Evolutionary conservation across 164 flowering plant species (phyloP), one percentile per base, ranked within the genome.

Genomic region (Nymphaea thermarum): DNA sequence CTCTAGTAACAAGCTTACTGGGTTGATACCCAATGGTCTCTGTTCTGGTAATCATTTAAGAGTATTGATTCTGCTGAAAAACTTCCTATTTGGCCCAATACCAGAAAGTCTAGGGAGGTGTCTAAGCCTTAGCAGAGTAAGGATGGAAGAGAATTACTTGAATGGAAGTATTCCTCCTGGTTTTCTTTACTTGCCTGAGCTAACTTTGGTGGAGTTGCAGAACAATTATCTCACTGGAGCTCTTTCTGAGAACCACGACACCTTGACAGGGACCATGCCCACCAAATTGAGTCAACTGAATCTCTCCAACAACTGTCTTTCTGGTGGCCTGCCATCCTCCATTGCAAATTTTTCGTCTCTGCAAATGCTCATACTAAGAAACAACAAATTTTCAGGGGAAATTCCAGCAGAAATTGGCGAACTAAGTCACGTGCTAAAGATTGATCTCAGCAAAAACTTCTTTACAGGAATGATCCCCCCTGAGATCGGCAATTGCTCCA

Each of bases 1-100:
- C 75, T 95, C 99, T 4, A 81, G 97, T 5, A 92, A 92, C 70
- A 92, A 89, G 83, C 96, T 95, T 78, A 95, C 99, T 14, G 99
- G 99, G 36, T 78, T 73, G 41, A 86, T 95, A 59, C 99, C 98
- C 15, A 68, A 17, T 12, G 64, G 73, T 65, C 68, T 95, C 45
- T 95, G 99, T 67, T 80, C 77, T 5, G 80, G 86, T 2, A 80
- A 79, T 43, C 82, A 85, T 78, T 84, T 92, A 6, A 75, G 64
- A 55, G 80, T 79, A 12, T 79, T 95, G 47, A 90, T 95, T 65
- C 86, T 92, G 8, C 65, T 81, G 66, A 85, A 80, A 6, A 95
- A 95, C 68, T 95, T 88, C 76, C 80, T 95, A 4, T 89, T 88
- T 53, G 99, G 99, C 8, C 82, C 91, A 7, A 85, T 95, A 16